Evolutionary conservation across 768 basidiomycete genomes (phyloP).

Genomic region (Candolleomyces efflorescens): DNA sequence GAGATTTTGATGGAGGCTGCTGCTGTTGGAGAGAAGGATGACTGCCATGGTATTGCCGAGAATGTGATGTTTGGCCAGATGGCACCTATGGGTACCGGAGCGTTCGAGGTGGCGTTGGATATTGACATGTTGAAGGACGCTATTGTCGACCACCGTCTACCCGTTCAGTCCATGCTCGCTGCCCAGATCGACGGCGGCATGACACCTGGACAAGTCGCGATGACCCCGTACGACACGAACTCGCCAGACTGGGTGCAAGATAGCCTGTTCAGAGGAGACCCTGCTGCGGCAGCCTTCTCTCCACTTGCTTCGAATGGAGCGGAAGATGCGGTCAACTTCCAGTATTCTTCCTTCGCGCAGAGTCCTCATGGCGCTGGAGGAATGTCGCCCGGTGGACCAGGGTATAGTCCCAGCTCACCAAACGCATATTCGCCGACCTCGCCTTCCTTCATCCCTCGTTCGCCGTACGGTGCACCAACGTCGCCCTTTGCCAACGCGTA

Average conservation of each 20-base stretch:
- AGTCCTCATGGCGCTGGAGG: slow-evolving; percentile 80
- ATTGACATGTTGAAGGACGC: slow-evolving; percentile 99
- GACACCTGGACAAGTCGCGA: slow-evolving; percentile 87
- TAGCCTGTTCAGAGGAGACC: slow-evolving; percentile 72
- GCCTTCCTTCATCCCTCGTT: slow-evolving; percentile 78
- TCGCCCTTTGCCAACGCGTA: slow-evolving; percentile 83
- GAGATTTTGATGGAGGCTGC: slow-evolving; percentile 99
- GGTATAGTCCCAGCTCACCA: slow-evolving; percentile 90
- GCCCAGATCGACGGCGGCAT: slow-evolving; percentile 83
- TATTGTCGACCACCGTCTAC: slow-evolving; percentile 92
- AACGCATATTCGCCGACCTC: slow-evolving; percentile 88
- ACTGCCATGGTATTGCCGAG: slow-evolving; percentile 98
- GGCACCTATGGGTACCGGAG: slow-evolving; percentile 99
- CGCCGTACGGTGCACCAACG: slow-evolving; percentile 77
- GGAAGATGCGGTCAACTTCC: slow-evolving; percentile 77
- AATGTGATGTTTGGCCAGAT: slow-evolving; percentile 99
- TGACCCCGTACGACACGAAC: slow-evolving; percentile 96
- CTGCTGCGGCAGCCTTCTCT: slow-evolving; percentile 89
- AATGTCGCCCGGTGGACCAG: slow-evolving; percentile 85
- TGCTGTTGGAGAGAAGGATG: slow-evolving; percentile 96
- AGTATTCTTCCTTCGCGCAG: slow-evolving; percentile 72
- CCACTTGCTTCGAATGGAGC: slow-evolving; percentile 84
- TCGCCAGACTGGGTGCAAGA: slow-evolving; percentile 77
- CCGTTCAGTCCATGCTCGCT: slow-evolving; percentile 75
- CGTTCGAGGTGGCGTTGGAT: slow-evolving; percentile 93